Conservation (phyloP, 1,284 basidiomycete genomes). For the Ganoderma sinense region DNA sequence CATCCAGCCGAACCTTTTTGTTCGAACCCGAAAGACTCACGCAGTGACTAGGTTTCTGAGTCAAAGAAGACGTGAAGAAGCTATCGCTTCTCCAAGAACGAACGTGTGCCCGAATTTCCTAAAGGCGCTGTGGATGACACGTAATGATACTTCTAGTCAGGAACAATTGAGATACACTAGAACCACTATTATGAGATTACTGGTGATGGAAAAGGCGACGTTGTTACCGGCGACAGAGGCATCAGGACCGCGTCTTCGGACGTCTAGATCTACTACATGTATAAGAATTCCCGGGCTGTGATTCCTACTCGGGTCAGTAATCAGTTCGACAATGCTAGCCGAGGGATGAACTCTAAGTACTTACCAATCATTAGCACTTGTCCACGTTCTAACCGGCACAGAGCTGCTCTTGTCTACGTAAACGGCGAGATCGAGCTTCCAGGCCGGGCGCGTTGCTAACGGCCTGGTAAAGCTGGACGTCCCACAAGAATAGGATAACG, state of each 20-base stretch:
- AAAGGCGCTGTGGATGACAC: not conserved
- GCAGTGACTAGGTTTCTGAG: not conserved
- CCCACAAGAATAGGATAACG: not conserved
- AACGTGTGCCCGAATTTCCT: not conserved
- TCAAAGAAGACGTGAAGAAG: not conserved
- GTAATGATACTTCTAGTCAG: not conserved
- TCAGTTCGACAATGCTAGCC: not conserved
- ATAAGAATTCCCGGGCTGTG: not conserved
- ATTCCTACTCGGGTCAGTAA: not conserved
- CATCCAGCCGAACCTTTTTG: not conserved
- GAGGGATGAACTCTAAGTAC: not conserved
- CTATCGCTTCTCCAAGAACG: not conserved
- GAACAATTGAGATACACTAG: not conserved
- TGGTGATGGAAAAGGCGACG: not conserved
- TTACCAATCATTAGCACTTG: not conserved
- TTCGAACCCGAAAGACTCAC: not conserved
- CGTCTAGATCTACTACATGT: not conserved
- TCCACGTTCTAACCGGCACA: not conserved
- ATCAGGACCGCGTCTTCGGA: not conserved
- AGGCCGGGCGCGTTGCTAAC: not conserved
- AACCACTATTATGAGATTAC: not conserved
- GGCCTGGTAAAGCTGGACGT: not conserved
- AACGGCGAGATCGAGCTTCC: not conserved
- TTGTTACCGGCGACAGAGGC: not conserved
- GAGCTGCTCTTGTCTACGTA: not conserved